Evolutionary conservation across 805 yeast species (phyloP), one percentile per base, ranked within the genome.

Genomic region (Wickerhamiella sergipiensis): DNA sequence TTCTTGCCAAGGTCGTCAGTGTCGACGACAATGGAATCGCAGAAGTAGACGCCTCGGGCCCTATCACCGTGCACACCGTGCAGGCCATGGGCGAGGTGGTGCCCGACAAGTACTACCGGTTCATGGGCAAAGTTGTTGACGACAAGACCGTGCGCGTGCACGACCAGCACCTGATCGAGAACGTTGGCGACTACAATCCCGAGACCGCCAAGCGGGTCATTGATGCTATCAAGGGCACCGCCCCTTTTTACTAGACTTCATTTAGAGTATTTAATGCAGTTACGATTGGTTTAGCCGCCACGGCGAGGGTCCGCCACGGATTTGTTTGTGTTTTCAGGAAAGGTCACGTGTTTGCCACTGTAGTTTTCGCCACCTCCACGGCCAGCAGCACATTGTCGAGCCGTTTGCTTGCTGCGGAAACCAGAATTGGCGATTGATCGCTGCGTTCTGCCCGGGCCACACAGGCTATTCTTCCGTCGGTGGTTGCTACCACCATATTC

Each of bases 1-100:
- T 68, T 12, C 57, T 68, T 42, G 72, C 71, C 18, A 57, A 56
- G 39, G 64, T 66, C 13, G 57, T 55, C 31, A 52, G 59, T n/a
- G 50, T 57, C 18, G 54, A 58, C 17, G 67, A 64, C 31, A 58
- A 58, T 6, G 46, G 40, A 36, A n/a, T 39, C 10, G 59, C 57
- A 29, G 47, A 48, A 2, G 42, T 64, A 2, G 70, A 67, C 43
- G 60, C 67, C 24, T 52, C 50, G 8, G 71, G 72, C n/a, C 56
- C 59, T 6, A 56, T 67, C 48, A 55, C 55, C 9, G 66, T 64
- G 10, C 54, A 52, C 42, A 47, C 56, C 21, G 57, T 56, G 43
- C 38, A 54, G 13, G 53, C 53, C 26, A 48, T 58, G 19, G 55
- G 43, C 23, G 61, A 51, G 13, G 45, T 58, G 15, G 56, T 53